Percentiles rank a stretch among this genome's conserved stretches.
These are phyloP conservation scores for Mortierella sp. DNA, from an alignment of 371 early-diverging fungal species.

Conservation along the genomic window DNA sequence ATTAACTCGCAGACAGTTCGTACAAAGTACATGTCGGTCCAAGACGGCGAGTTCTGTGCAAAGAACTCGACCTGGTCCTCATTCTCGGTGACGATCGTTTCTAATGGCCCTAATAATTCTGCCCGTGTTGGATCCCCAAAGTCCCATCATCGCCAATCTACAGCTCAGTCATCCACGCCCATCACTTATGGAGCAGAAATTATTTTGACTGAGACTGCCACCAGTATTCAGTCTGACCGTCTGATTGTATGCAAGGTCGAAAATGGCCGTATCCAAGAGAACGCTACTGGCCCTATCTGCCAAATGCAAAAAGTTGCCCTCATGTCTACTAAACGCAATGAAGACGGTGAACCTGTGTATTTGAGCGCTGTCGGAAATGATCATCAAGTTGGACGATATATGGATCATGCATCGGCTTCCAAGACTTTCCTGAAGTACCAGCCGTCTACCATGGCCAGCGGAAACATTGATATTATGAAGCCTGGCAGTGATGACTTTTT, in stretches of 20 bases:
- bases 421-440: slow-evolving; percentile 53
- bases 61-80: slow-evolving; percentile 84
- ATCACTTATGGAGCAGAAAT: slow-evolving; percentile 83
- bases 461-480: slow-evolving; percentile 44
- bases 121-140: slow-evolving; percentile 29
- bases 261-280: slow-evolving; percentile 74
- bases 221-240: slow-evolving; percentile 75
- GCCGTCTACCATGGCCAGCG: slow-evolving; percentile 41
- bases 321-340: slow-evolving; percentile 59
- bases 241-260: slow-evolving; percentile 86
- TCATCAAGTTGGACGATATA: slow-evolving; percentile 55
- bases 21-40: slow-evolving; percentile 82
- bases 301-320: slow-evolving; percentile 92
- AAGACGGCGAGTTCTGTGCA: slow-evolving; percentile 72
- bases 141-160: slow-evolving; percentile 33
- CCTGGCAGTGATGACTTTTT: slow-evolving; percentile 76
- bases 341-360: slow-evolving; percentile 37
- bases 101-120: slow-evolving; percentile 42
- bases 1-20: slow-evolving; percentile 84
- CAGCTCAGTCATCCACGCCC: slow-evolving; percentile 54
- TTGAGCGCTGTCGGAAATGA: slow-evolving; percentile 53
- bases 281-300: slow-evolving; percentile 81
- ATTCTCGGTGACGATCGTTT: slow-evolving; percentile 74
- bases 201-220: slow-evolving; percentile 72
- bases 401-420: slow-evolving; percentile 49